Conservation (phyloP, 2,329 filamentous ascomycete genomes). For the Pyrenophora graminea region DNA sequence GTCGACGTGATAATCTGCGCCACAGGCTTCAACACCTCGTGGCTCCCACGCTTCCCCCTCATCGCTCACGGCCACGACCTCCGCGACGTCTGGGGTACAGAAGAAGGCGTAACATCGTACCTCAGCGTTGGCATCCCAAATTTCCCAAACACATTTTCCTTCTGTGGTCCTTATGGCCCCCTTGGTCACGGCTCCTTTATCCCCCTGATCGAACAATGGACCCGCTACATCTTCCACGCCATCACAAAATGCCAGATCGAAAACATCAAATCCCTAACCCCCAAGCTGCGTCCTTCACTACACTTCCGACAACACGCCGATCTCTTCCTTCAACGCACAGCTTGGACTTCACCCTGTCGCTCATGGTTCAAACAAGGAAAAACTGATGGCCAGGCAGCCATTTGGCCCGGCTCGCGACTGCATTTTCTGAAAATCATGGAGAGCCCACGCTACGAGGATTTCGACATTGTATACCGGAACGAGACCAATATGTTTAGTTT, state of each 20-base stretch:
- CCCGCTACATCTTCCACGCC: slow-evolving; percentile 26
- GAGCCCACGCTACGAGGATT: slow-evolving; percentile 27
- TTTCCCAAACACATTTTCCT: slow-evolving; percentile 52
- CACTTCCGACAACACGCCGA: slow-evolving; percentile 31
- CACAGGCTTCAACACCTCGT: slow-evolving; percentile 49
- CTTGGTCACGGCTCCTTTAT: slow-evolving; percentile 30
- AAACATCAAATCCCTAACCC: slow-evolving; percentile 27
- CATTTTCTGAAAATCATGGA: slow-evolving; percentile 33
- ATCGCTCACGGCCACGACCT: slow-evolving; percentile 37
- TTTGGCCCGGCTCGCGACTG: slow-evolving; percentile 28
- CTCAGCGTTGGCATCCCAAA: slow-evolving; percentile 48
- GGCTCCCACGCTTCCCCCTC: slow-evolving; percentile 32
- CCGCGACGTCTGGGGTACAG: slow-evolving; percentile 43
- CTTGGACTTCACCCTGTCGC: slow-evolving; percentile 30
- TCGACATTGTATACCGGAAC: slow-evolving; percentile 24
- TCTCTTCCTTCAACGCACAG: slow-evolving; percentile 29
- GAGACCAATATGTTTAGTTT: slow-evolving; percentile 27
- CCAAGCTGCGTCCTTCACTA: slow-evolving; percentile 14
- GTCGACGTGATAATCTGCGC: slow-evolving; percentile 50
- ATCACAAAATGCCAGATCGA: slow-evolving; percentile 33
- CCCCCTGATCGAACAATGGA: slow-evolving; percentile 32
- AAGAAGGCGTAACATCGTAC: slow-evolving; percentile 47
- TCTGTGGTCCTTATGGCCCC: slow-evolving; percentile 44
- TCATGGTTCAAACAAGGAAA: slow-evolving; percentile 33
- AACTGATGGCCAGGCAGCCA: slow-evolving; percentile 26